Evolutionary conservation across 2,329 filamentous ascomycete species (phyloP), one percentile per base, ranked within the genome.

Genomic region (Penicillium sp.): DNA sequence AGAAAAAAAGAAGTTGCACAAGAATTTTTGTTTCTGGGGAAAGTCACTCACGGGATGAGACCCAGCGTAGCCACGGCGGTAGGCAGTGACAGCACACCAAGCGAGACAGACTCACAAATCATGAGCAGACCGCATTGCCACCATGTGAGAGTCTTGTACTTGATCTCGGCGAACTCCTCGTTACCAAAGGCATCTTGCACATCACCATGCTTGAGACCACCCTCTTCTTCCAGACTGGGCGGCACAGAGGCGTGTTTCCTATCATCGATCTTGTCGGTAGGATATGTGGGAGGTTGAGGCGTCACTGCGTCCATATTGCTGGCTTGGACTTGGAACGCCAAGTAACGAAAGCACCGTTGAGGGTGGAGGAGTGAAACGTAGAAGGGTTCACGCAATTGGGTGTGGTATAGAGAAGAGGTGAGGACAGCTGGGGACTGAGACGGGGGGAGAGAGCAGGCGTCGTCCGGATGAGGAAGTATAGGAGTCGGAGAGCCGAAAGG

Each of bases 91-190:
- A 60, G 24, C 8, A 60, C 57, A 55, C 57, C 57, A 32, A 60
- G 48, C 38, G 57, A 60, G 33, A 60, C 57, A 33, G 57, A 60
- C 52, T 60, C 57, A 50, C 56, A 59, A 40, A 60, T 60, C 57
- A 60, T 60, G 24, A 60, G 48, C 29, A 60, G 45, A 50, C 57
- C 57, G 35, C 56, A 59, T 55, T 60, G 57, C 57, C 57, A 60
- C 57, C 57, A 60, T 43, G 48, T 57, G 43, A 60, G 42, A n/a
- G 57, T 60, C 45, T 60, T 60, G 18, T 60, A 60, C 46, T 60
- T 60, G 44, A 60, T 56, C 41, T 60, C 57, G 3, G 57, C 57
- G 33, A 52, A 58, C 28, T 60, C 57, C 38, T 60, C 57, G 25
- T 60, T 58, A 45, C 57, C 57, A 29, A 60, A 60, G 12, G 57